Conservation (phyloP, 2,329 filamentous ascomycete genomes). For the Aspergillus cejpii region DNA sequence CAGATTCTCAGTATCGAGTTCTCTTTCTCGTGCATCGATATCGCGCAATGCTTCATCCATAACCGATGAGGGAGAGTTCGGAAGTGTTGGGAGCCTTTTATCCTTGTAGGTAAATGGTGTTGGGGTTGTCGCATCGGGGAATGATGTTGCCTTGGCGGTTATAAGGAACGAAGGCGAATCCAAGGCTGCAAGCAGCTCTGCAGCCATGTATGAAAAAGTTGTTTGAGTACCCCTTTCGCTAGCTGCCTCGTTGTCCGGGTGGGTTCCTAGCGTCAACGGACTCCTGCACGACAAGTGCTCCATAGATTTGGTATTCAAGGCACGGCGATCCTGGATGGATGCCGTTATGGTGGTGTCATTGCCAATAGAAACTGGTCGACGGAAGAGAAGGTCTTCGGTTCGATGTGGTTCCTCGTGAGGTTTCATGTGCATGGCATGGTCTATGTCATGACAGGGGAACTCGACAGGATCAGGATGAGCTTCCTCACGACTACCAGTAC, state of each 20-base stretch:
- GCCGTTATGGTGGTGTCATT: conserved; percentile 11
- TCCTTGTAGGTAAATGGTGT: conserved; percentile 26
- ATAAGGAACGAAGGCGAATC: conserved; percentile 22
- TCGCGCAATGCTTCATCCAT: conserved; percentile 37
- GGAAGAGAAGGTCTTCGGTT: conserved; percentile 12
- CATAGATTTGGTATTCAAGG: conserved; percentile 25
- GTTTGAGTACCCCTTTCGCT: conserved; percentile 13
- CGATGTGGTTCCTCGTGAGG: not conserved
- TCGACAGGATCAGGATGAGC: not conserved
- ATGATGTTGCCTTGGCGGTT: conserved; percentile 10
- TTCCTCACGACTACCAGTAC: not conserved
- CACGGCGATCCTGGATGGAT: conserved; percentile 36
- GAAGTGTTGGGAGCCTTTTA: conserved; percentile 42
- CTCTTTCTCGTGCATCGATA: conserved; percentile 29
- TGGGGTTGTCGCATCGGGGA: conserved; percentile 21
- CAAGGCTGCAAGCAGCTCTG: conserved; percentile 10
- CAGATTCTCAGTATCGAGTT: conserved; percentile 28
- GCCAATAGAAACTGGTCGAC: conserved; percentile 12
- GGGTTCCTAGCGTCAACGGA: conserved; percentile 26
- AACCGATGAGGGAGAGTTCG: conserved; percentile 43
- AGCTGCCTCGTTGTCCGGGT: conserved; percentile 4
- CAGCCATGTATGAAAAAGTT: conserved; percentile 3
- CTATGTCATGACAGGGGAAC: not conserved
- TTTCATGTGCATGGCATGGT: not conserved
- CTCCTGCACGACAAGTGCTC: conserved; percentile 24